Base-by-base conservation (phyloP, 768 basidiomycete species). In the Calocybe cyanea region DNA sequence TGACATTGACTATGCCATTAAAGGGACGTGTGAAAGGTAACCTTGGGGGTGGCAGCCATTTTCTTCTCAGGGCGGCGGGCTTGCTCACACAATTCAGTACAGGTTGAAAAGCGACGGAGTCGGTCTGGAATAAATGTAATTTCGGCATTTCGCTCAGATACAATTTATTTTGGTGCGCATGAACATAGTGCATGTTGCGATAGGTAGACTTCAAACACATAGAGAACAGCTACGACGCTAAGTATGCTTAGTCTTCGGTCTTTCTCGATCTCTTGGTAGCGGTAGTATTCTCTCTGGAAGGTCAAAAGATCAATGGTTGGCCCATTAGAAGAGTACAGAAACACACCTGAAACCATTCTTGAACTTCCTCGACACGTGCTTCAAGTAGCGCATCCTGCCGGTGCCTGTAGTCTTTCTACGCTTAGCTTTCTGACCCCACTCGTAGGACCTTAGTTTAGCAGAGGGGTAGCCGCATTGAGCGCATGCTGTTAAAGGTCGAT, bases 381-480 rank as follows among this genome's bases (percentile, higher is more conserved):
- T 96, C 70, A 98, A 78, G 80, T 92, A 83, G 50, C 76, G 73
- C 93, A 96, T 96, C 63, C 94, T 80, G 55, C 95, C 95, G 55
- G 95, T 94, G 49, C 96, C 96, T 49, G 96, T 97, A 38, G 95
- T 98, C 85, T 95, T 96, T 83, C 95, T 87, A 72, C 96, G 87
- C 84, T 98, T 97, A 44, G 96, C 96, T 81, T 99, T 99, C 66
- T 84, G 79, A 56, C 93, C 92, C 96, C 96, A 98, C 72, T 97
- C 88, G 71, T 83, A 98, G 60, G 91, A 93, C 62, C 95, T 84
- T 60, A 95, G 71, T 73, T 91, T 98, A 45, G 96, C 94, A 45
- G 92, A 73, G 36, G 96, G 96, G 74, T 92, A 98, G 47, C 95
- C 96, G 67, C 96, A 97, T 65, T 91, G 88, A 18, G 85, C 87